Evolutionary conservation across 495 filamentous ascomycete species (phyloP), one percentile per base, ranked within the genome.

Genomic region (Xanthoparmelia taractica): DNA sequence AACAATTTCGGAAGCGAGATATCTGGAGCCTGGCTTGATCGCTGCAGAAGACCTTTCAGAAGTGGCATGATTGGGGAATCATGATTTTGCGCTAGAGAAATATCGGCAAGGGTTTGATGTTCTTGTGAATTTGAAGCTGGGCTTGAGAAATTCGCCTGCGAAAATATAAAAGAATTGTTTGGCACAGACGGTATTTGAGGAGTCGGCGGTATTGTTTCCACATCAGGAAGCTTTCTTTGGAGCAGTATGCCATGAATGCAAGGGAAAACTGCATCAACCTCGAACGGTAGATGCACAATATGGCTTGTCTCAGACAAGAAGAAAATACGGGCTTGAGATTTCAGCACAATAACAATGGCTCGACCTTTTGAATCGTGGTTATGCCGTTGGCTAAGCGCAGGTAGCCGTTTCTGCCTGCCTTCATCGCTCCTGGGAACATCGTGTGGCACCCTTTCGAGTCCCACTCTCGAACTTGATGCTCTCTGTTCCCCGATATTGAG

Each of bases 231-330:
- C 65, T 88, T 96, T 45, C 92, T 77, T 70, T 97, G 92, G 61
- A 99, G 83, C 25, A 99, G 79, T 37, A 96, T 76, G 13, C 94
- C 94, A 25, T 82, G 78, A 8, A 90, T 86, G 25, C 91, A 87
- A 18, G 92, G 85, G 74, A 92, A 89, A 13, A 90, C 91, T 57
- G 82, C 84, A 69, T 96, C 90, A 41, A 97, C 87, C 73, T 96
- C 91, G 68, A 99, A 97, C 18, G 94, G 92, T 63, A 99, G 82
- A 72, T 95, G 89, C 61, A 97, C 84, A 62, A 95, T 84, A 81
- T 97, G 91, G 73, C 84, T 96, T 31, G 88, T 84, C 6, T 92
- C 92, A 23, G 87, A 80, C n/a, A 96, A 82, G 72, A 93, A 96
- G 78, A 89, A 95, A 68, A 97, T 84, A 70, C 96, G 94, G 31